These are phyloP conservation scores for Sporisorium exsertum DNA, from an alignment of 1,284 basidiomycete species.

Conservation along the genomic window DNA sequence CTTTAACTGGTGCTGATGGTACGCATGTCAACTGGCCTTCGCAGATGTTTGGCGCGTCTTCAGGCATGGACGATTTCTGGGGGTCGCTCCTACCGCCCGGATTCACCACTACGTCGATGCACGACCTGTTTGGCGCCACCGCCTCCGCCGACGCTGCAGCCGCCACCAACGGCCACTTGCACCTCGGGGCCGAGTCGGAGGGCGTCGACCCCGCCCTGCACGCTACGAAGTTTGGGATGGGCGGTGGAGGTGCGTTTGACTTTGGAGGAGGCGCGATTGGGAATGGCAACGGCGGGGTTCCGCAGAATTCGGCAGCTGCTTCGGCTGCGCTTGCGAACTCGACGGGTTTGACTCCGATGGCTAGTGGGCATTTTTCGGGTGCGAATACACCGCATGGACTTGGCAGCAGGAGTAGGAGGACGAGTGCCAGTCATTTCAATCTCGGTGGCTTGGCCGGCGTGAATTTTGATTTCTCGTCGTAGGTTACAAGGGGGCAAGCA, in stretches of 20 bases:
- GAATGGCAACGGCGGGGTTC: conserved; percentile 49
- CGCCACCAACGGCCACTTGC: conserved; percentile 8
- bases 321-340: conserved; percentile 23
- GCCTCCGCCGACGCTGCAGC: conserved; percentile 6
- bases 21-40: conserved; percentile 35
- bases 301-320: conserved; percentile 35
- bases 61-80: conserved; percentile 60
- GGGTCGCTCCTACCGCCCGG: conserved; percentile 58
- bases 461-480: conserved; percentile 40
- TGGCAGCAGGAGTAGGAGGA: conserved; percentile 27
- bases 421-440: conserved; percentile 33
- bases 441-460: conserved; percentile 25
- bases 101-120: conserved; percentile 50
- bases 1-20: conserved; percentile 9
- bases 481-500: neutral
- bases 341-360: conserved; percentile 38
- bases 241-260: conserved; percentile 47
- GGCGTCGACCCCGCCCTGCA: conserved; percentile 19
- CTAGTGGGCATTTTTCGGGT: conserved; percentile 26
- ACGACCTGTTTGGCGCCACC: conserved; percentile 44
- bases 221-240: conserved; percentile 52
- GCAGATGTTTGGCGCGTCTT: conserved; percentile 33
- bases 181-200: conserved; percentile 19
- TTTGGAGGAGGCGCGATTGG: conserved; percentile 52
- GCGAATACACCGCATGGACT: conserved; percentile 39